These are phyloP conservation scores for Aspergillus sclerotialis DNA, from an alignment of 2,329 filamentous ascomycete genomes.

Conservation along the genomic window DNA sequence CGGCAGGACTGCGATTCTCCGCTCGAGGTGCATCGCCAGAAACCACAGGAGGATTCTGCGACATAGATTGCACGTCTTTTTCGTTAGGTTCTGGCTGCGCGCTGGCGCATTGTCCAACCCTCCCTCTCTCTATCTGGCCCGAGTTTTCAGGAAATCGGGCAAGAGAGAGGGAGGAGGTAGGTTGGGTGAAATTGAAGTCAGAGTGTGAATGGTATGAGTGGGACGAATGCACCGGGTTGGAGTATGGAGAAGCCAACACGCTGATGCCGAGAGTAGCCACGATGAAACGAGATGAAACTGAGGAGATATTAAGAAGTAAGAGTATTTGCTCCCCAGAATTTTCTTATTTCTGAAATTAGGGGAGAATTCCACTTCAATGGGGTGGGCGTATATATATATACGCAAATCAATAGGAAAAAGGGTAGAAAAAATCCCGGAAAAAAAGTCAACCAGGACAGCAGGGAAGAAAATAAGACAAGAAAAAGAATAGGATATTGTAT, in stretches of 20 bases:
- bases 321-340: conserved; percentile 2
- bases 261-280: conserved; percentile 36
- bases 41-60: conserved; percentile 25
- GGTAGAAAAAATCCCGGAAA: too few species aligned
- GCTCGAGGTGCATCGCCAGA: conserved; percentile 19
- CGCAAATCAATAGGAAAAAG: too few species aligned
- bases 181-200: conserved; percentile 16
- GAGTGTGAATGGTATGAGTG: conserved; percentile 25
- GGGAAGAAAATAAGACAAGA: conserved; percentile 1
- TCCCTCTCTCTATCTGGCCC: conserved; percentile 32
- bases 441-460: conserved; percentile 1
- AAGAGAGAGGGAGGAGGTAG: conserved; percentile 31
- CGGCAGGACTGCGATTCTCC: conserved; percentile 14
- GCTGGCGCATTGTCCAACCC: conserved; percentile 31
- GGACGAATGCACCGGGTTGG: conserved; percentile 23
- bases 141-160: conserved; percentile 24
- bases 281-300: conserved; percentile 17
- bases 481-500: not conserved
- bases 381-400: too few species aligned
- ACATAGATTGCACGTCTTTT: conserved; percentile 33
- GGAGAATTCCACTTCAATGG: too few species aligned
- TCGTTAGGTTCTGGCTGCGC: conserved; percentile 17
- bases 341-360: conserved; percentile 4
- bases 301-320: conserved; percentile 1
- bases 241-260: conserved; percentile 28